phyloP scores from a whole-genome alignment of 192 early-diverging fungal species.

The Dispira parvispora region DNA sequence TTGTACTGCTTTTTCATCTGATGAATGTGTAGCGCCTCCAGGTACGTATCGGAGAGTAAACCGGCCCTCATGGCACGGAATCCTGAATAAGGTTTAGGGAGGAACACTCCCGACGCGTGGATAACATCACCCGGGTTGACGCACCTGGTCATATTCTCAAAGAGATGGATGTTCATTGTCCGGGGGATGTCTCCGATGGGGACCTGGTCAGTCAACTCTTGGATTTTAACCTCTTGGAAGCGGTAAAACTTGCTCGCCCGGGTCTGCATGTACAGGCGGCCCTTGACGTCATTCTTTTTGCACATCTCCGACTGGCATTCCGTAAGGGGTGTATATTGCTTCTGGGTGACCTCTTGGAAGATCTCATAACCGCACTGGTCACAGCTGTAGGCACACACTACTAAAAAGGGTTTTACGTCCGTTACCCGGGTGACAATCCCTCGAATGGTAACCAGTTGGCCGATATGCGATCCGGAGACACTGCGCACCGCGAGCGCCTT shows the following conservation, averaged over 20 bases:
- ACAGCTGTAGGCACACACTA: conserved; percentile 79
- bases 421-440: conserved; percentile 89
- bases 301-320: conserved; percentile 71
- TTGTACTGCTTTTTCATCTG: conserved; percentile 85
- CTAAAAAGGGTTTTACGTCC: conserved; percentile 81
- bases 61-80: conserved; percentile 78
- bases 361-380: conserved; percentile 90
- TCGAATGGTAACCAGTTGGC: conserved; percentile 70
- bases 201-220: conserved; percentile 96
- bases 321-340: conserved; percentile 59
- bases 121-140: conserved; percentile 83
- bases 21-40: conserved; percentile 75
- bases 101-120: conserved; percentile 68
- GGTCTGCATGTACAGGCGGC: conserved; percentile 77
- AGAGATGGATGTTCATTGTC: conserved; percentile 82
- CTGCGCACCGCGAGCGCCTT: conserved; percentile 69
- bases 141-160: conserved; percentile 55
- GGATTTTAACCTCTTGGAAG: conserved; percentile 93
- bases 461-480: conserved; percentile 60
- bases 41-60: conserved; percentile 84
- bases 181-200: conserved; percentile 97
- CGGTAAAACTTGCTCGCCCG: conserved; percentile 80
- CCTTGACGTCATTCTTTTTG: conserved; percentile 59
- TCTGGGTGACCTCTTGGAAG: conserved; percentile 76
- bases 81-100: conserved; percentile 87